Conservation (phyloP, 257 asterid species). For the Henckelia pumila region DNA sequence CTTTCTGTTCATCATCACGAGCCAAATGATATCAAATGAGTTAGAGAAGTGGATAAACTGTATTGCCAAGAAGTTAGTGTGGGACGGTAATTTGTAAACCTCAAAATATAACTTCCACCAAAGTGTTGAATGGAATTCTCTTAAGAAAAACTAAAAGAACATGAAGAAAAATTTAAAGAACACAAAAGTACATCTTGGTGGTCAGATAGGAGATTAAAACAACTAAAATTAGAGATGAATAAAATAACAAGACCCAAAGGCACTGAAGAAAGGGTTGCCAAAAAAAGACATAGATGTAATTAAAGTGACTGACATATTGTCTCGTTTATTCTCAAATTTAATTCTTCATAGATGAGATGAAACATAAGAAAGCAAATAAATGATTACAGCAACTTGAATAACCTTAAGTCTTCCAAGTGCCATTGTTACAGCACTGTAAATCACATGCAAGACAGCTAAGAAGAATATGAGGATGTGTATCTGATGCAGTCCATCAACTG, state of each 20-base stretch:
- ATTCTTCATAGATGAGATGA: background rate
- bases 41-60: background rate
- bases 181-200: background rate
- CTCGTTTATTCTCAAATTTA: background rate
- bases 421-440: slow-evolving; percentile 84
- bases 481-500: slow-evolving; percentile 84
- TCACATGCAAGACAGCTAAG: slow-evolving; percentile 82
- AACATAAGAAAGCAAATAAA: slow-evolving; percentile 1
- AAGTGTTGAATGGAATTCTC: background rate
- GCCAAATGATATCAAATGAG: background rate
- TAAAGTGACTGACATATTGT: background rate
- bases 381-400: slow-evolving; percentile 9
- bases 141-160: no score
- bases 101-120: background rate
- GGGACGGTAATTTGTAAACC: background rate
- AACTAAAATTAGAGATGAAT: background rate
- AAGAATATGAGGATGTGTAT: slow-evolving; percentile 91
- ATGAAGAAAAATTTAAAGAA: no score
- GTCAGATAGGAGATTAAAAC: background rate
- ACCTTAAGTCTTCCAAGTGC: slow-evolving; percentile 89
- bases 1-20: background rate
- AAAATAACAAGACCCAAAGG: background rate
- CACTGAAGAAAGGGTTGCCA: background rate
- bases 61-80: background rate
- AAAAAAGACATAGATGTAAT: background rate